Evolutionary conservation across 2,329 filamentous ascomycete species (phyloP).

Genomic region (Zalaria obscura): DNA sequence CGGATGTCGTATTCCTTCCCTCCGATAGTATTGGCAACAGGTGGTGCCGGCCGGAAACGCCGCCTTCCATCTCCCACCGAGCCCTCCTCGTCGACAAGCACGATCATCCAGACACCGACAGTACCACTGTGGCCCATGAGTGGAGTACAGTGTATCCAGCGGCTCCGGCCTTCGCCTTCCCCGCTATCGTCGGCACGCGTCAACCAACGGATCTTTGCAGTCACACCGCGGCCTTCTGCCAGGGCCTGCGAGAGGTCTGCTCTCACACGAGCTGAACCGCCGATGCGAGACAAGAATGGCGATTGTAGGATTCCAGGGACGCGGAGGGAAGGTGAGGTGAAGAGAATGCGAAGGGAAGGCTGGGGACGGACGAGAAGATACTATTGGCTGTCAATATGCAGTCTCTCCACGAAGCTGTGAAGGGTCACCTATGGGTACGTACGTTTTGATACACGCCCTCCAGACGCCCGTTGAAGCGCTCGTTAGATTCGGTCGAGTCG

Average conservation of each 20-base stretch:
- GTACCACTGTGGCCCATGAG: slow-evolving; percentile 50
- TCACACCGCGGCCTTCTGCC: slow-evolving; percentile 23
- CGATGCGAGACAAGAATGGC: slow-evolving; percentile 28
- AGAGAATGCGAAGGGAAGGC: slow-evolving; percentile 51
- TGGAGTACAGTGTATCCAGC: slow-evolving; percentile 69
- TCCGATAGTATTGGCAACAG: slow-evolving; percentile 17
- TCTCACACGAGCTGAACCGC: slow-evolving; percentile 22
- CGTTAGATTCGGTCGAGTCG: slow-evolving; percentile 7
- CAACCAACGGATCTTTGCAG: slow-evolving; percentile 29
- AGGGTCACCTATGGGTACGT: slow-evolving; percentile 13
- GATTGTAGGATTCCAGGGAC: slow-evolving; percentile 49
- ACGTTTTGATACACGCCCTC: slow-evolving; percentile 45
- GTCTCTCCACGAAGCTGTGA: slow-evolving; percentile 15
- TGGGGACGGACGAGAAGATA: slow-evolving; percentile 52
- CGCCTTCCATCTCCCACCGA: slow-evolving; percentile 8
- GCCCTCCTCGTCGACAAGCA: slow-evolving; percentile 49
- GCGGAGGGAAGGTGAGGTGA: slow-evolving; percentile 52
- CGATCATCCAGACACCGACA: slow-evolving; percentile 67
- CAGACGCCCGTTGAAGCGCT: slow-evolving; percentile 25
- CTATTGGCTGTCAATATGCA: slow-evolving; percentile 23
- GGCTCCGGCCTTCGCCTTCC: slow-evolving; percentile 42
- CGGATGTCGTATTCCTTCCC: slow-evolving; percentile 17
- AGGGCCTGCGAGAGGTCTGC: slow-evolving; percentile 25
- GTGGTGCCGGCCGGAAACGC: slow-evolving; percentile 20
- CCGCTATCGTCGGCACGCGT: slow-evolving; percentile 21